Evolutionary conservation across 352 stramenopile genomes (phyloP).

Genomic region (Phytophthora idaei): DNA sequence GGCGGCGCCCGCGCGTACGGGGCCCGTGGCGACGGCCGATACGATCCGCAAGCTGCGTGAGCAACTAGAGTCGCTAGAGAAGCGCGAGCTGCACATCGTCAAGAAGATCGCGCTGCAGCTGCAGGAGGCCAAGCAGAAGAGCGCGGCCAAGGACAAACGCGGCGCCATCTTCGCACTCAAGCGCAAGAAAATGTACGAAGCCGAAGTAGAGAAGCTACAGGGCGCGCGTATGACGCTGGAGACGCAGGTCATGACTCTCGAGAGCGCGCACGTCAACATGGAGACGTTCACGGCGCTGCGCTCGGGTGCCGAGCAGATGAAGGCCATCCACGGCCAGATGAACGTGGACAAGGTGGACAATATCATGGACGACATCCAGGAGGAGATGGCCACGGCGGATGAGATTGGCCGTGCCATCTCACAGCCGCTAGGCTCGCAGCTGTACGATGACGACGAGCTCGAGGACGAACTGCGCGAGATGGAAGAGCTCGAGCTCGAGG

Average conservation of each 20-base stretch:
- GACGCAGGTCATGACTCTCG: constrained; percentile 91
- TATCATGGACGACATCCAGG: constrained; percentile 98
- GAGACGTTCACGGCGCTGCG: constrained; percentile 96
- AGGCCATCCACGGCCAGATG: constrained; percentile 94
- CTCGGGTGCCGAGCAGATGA: constrained; percentile 93
- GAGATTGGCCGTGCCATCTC: constrained; percentile 95
- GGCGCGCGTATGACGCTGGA: constrained; percentile 97
- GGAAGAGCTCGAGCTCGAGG: constrained; percentile 92
- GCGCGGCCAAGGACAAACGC: constrained; percentile 96
- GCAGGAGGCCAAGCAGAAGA: constrained; percentile 96
- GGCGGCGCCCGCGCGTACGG: constrained; percentile 53
- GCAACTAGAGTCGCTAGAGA: constrained; percentile 92
- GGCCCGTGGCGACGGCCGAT: constrained; percentile 74
- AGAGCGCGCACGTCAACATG: constrained; percentile 95
- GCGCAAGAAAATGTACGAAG: constrained; percentile 98
- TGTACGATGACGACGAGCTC: constrained; percentile 95
- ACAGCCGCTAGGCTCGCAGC: constrained; percentile 92
- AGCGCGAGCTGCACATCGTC: constrained; percentile 95
- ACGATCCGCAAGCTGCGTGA: constrained; percentile 92
- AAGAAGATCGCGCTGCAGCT: constrained; percentile 96
- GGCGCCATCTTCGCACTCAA: constrained; percentile 98
- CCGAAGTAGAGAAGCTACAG: constrained; percentile 98
- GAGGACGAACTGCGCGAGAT: constrained; percentile 94
- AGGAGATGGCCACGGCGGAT: constrained; percentile 96
- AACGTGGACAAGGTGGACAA: constrained; percentile 98